Percentiles rank a stretch among this genome's conserved stretches.
Conservation (phyloP, 768 basidiomycete species). For the Phaffia australis region DNA sequence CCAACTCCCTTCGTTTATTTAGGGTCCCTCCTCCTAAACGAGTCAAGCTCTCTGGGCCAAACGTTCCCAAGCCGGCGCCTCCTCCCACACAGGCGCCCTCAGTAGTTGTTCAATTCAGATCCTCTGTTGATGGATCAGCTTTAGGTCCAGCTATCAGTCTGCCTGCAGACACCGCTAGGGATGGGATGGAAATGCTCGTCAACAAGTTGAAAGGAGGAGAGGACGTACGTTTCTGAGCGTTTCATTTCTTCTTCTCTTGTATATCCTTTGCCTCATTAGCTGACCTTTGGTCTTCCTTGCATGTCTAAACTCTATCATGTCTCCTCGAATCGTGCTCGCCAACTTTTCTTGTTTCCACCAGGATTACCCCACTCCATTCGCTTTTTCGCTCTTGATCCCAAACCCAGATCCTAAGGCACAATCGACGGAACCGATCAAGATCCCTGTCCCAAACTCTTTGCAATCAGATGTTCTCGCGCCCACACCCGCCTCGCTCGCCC, state of each 20-base stretch:
- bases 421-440: slow-evolving; percentile 52
- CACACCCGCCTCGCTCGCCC: slow-evolving; percentile 18
- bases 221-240: slow-evolving; percentile 30
- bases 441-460: slow-evolving; percentile 75
- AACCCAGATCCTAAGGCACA: slow-evolving; percentile 22
- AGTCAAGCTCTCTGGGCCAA: slow-evolving; percentile 34
- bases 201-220: slow-evolving; percentile 68
- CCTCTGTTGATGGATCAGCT: slow-evolving; percentile 67
- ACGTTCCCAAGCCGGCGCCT: slow-evolving; percentile 32
- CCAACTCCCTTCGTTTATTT: background rate
- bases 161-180: slow-evolving; percentile 73
- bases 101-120: slow-evolving; percentile 83
- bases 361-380: slow-evolving; percentile 24
- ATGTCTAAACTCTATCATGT: background rate
- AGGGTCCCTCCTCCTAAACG: slow-evolving; percentile 27
- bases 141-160: slow-evolving; percentile 81
- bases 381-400: slow-evolving; percentile 26
- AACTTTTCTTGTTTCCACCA: background rate
- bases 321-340: background rate
- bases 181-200: slow-evolving; percentile 74
- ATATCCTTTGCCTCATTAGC: no score
- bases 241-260: no score
- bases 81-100: slow-evolving; percentile 45
- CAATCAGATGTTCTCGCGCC: slow-evolving; percentile 59
- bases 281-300: no score